Base-by-base conservation (phyloP, 352 stramenopile species). In the Phytophthora macrochlamydospora region DNA sequence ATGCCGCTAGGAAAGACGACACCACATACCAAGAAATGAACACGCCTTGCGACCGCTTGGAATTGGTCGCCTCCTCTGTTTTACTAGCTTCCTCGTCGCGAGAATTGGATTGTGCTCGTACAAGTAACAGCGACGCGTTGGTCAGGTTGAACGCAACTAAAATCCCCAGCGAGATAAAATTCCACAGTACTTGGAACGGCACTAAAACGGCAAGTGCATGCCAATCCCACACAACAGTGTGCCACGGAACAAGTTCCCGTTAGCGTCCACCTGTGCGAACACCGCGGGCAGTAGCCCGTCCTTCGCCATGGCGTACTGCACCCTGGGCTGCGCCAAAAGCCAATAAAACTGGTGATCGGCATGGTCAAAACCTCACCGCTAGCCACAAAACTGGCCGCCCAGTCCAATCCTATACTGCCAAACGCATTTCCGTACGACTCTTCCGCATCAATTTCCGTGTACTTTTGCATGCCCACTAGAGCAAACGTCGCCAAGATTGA, bases 291-390 rank as follows among this genome's bases (percentile, higher is more conserved):
- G 61, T 3, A 99, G 72, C 1, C 96, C 96, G 69, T 99, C 97
- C 32, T 91, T 89, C 1, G 94, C 90, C 88, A 98, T 96, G 1
- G 95, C 93, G 67, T 93, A 98, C 63, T 89, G 77, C 45, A 95
- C 83, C 5, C 93, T 81, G 3, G 95, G 95, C 67, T 99, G 96
- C 3, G 96, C 94, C 31, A 98, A 72, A 98, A 97, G 11, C 91
- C 95, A 35, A 99, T 97, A 38, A 99, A 89, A 6, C 97, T 90
- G n/a, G 97, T 97, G 40, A 99, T 90, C 0, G 96, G 96, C 74
- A 99, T 95, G 13, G 94, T 98, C 31, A 98, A 64, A 3, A 99
- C 81, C 69, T 99, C 96, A 28, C 96, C 96, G 2, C 85, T 86
- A 2, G 90, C 87, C 3, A 97, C 89, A 48, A 98, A 73, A 2